Evolutionary conservation across 2,329 filamentous ascomycete genomes (phyloP).

Genomic region (Fusarium nygamai): DNA sequence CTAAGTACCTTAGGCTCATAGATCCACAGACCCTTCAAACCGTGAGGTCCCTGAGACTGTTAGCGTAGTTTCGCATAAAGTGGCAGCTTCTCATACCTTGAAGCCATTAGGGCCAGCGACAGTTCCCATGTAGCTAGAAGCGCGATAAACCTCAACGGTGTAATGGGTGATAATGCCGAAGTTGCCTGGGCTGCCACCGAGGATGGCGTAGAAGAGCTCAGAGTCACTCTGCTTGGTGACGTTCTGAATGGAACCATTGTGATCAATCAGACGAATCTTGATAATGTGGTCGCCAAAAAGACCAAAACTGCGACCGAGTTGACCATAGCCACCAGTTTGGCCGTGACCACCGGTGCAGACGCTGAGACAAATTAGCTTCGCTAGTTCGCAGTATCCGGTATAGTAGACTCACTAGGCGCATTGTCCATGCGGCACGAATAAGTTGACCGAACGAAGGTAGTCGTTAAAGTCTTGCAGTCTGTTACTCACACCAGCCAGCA

Average conservation of each 20-base stretch:
- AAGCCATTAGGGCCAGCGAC: slow-evolving; percentile 18
- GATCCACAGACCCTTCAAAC: slow-evolving; percentile 53
- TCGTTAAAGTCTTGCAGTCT: slow-evolving; percentile 54
- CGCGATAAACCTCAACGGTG: slow-evolving; percentile 56
- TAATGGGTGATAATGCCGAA: slow-evolving; percentile 65
- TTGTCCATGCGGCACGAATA: slow-evolving; percentile 59
- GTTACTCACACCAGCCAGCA: slow-evolving; percentile 54
- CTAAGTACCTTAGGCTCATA: slow-evolving; percentile 53
- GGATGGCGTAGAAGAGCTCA: slow-evolving; percentile 68
- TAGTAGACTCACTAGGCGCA: slow-evolving; percentile 46
- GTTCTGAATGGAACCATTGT: slow-evolving; percentile 55
- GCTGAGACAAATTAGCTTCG: not conserved
- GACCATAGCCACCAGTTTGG: slow-evolving; percentile 60
- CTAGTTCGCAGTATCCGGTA: too few relatives aligned
- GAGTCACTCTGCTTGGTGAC: slow-evolving; percentile 59
- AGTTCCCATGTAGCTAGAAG: slow-evolving; percentile 50
- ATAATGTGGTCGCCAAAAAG: slow-evolving; percentile 64
- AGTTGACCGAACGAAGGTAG: slow-evolving; percentile 51
- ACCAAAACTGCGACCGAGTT: slow-evolving; percentile 60
- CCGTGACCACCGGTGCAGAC: slow-evolving; percentile 59
- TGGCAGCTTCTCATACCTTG: not conserved
- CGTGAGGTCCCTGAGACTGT: slow-evolving; percentile 14
- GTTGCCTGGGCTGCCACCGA: slow-evolving; percentile 67
- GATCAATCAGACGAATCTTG: slow-evolving; percentile 58
- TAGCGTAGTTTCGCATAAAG: not conserved